Evolutionary conservation across 345 rosid genomes (phyloP).

Genomic region (Jatropha curcas): DNA sequence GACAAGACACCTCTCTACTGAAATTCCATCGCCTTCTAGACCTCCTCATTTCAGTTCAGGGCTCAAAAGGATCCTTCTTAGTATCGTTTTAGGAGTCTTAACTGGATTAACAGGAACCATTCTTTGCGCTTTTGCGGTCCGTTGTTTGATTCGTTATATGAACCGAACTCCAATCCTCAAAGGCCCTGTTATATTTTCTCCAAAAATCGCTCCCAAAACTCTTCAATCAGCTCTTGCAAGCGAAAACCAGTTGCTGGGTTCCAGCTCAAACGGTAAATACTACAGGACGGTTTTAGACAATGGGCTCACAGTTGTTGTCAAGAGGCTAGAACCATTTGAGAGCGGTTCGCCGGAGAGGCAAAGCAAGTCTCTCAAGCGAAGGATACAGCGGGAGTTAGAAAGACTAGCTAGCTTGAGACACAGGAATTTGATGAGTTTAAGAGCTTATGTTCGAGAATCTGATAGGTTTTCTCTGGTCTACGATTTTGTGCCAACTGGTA

Average conservation of each 20-base stretch:
- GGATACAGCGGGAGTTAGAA: conserved; percentile 79
- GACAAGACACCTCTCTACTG: conserved; percentile 41
- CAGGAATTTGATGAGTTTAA: conserved; percentile 79
- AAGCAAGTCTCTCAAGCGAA: conserved; percentile 65
- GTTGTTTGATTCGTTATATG: conserved; percentile 57
- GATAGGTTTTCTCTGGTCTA: conserved; percentile 74
- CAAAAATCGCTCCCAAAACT: conserved; percentile 62
- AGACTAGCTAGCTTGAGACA: conserved; percentile 75
- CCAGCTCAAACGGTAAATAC: conserved; percentile 77
- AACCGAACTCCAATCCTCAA: conserved; percentile 79
- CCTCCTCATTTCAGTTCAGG: conserved; percentile 45
- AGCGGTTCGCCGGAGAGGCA: conserved; percentile 47
- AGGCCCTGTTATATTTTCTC: conserved; percentile 92
- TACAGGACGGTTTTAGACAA: conserved; percentile 73
- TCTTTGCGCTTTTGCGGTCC: conserved; percentile 55
- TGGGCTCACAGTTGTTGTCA: conserved; percentile 68
- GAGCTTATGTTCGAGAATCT: conserved; percentile 80
- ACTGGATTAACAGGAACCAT: conserved; percentile 61
- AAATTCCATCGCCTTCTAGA: conserved; percentile 38
- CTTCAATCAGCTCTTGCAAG: conserved; percentile 69
- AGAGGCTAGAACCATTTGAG: conserved; percentile 67
- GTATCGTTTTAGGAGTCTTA: conserved; percentile 55
- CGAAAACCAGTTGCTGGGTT: conserved; percentile 69
- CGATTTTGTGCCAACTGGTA: conserved; percentile 77
- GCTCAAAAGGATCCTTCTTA: conserved; percentile 52